Base-by-base conservation (phyloP, 345 rosid species). In the Boechera divaricarpa region DNA sequence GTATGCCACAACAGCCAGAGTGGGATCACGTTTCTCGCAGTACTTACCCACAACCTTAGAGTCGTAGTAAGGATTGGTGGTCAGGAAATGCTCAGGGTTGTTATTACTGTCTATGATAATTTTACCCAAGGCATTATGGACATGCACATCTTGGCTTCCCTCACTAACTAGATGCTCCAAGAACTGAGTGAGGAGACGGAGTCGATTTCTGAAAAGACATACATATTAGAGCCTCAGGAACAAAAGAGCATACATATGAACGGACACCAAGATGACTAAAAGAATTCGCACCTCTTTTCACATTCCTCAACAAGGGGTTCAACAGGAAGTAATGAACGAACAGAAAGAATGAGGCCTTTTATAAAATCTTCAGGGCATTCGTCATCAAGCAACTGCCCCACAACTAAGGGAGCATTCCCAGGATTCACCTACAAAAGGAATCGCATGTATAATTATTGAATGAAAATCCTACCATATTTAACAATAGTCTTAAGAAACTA, bases 131-230 rank as follows among this genome's bases (percentile, higher is more conserved):
- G 98, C 99, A 87, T 96, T 93, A 85, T 96, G 99, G 77, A 96
- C 99, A 76, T 96, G 99, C 48, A 89, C 95, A 85, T 96, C 99
- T 84, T 93, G 98, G 85, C 99, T 96, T 82, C 99, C 99, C 84
- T 96, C 99, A 72, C 98, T 96, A 55, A 96, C 99, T 73, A 96
- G 89, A 91, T 96, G 99, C 91, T 96, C 99, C 85, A 96, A 81
- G 86, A 96, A 96, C 80, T 96, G 99, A 75, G 99, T 93, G 72
- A 96, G 99, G 79, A 96, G 88, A 65, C 98, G 99, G 67, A 96
- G 98, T 28, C 98, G 99, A 77, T 96, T 96, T 86, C 99, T 96
- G 89, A 67, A 77, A 78, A 79, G 26, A 62, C 51, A 52, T 28
- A 51, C 49, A 70, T 9, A 77, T 85, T 63, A 83, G 81, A 66